phyloP scores from a whole-genome alignment of 495 filamentous ascomycete genomes.

The Collariella sp. region DNA sequence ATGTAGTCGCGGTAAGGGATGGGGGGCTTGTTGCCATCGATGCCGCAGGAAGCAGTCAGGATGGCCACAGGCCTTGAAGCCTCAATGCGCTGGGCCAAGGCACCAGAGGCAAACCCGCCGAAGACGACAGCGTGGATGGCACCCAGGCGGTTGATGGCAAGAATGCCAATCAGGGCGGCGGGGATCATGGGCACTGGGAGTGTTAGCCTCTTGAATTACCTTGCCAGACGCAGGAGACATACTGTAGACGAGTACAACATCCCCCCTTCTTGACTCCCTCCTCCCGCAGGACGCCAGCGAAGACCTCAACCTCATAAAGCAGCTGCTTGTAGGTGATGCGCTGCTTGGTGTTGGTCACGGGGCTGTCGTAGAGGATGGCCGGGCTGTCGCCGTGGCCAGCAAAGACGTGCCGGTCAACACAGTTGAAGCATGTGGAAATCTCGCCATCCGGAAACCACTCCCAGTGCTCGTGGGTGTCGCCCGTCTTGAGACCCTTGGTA shows the following conservation, averaged over 20 bases:
- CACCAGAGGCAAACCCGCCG: conserved; percentile 74
- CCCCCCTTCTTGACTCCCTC: conserved; percentile 77
- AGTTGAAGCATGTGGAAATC: conserved; percentile 86
- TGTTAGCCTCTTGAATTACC: not conserved
- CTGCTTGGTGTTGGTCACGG: conserved; percentile 68
- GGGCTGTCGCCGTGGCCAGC: conserved; percentile 60
- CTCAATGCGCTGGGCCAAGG: conserved; percentile 83
- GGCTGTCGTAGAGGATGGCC: conserved; percentile 83
- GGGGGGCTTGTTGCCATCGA: conserved; percentile 75
- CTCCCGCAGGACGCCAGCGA: conserved; percentile 75
- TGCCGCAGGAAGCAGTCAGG: conserved; percentile 85
- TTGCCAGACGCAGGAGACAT: conserved; percentile 19
- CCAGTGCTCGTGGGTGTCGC: conserved; percentile 51
- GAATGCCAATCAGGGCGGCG: conserved; percentile 71
- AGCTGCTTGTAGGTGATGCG: conserved; percentile 65
- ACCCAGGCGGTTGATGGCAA: conserved; percentile 72
- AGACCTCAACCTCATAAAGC: conserved; percentile 70
- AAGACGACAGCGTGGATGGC: conserved; percentile 90
- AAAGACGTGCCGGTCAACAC: conserved; percentile 78
- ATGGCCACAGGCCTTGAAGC: conserved; percentile 65
- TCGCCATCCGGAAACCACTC: conserved; percentile 80
- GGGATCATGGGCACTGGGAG: conserved; percentile 91
- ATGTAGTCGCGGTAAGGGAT: conserved; percentile 64
- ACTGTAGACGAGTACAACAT: conserved; percentile 94
- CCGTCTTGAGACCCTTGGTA: conserved; percentile 35